These are phyloP conservation scores for Solanum gandarillasii DNA, from an alignment of 257 asterid species.

Conservation along the genomic window DNA sequence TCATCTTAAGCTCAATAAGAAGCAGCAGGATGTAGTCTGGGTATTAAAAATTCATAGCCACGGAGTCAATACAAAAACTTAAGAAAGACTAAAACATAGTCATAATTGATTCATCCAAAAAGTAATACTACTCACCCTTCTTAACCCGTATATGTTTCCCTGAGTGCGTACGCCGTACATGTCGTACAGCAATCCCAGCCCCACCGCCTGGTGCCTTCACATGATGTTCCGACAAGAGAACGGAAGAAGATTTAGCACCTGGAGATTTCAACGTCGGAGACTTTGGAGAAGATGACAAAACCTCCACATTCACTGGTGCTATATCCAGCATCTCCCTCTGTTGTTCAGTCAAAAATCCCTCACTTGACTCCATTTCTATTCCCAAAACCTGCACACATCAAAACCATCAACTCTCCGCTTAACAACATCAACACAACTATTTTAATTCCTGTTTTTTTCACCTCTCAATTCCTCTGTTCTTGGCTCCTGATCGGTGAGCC, in stretches of 20 bases:
- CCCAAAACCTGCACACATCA: slow-evolving; percentile 4
- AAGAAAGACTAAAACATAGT: neutral
- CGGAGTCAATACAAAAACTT: neutral
- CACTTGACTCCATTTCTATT: slow-evolving; percentile 51
- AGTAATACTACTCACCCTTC: slow-evolving; percentile 45
- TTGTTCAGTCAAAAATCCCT: slow-evolving; percentile 78
- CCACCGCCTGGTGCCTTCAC: slow-evolving; percentile 64
- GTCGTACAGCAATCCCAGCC: slow-evolving; percentile 52
- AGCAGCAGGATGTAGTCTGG: neutral
- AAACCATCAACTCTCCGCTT: slow-evolving; percentile 12
- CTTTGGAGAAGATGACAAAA: slow-evolving; percentile 56
- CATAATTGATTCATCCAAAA: neutral
- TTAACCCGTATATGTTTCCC: slow-evolving; percentile 65
- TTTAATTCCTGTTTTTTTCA: neutral
- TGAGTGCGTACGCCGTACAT: slow-evolving; percentile 69
- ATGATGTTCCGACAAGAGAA: slow-evolving; percentile 38
- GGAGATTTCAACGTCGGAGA: slow-evolving; percentile 47
- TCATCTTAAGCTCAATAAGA: neutral
- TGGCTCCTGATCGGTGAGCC: neutral
- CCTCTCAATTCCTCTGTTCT: neutral
- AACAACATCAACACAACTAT: neutral
- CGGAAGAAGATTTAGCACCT: slow-evolving; percentile 14
- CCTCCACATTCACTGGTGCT: slow-evolving; percentile 68
- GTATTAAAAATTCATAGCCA: neutral
- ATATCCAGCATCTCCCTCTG: slow-evolving; percentile 76